Evolutionary conservation across 805 yeast species (phyloP), one percentile per base, ranked within the genome.

Genomic region (Candida peoriensis): DNA sequence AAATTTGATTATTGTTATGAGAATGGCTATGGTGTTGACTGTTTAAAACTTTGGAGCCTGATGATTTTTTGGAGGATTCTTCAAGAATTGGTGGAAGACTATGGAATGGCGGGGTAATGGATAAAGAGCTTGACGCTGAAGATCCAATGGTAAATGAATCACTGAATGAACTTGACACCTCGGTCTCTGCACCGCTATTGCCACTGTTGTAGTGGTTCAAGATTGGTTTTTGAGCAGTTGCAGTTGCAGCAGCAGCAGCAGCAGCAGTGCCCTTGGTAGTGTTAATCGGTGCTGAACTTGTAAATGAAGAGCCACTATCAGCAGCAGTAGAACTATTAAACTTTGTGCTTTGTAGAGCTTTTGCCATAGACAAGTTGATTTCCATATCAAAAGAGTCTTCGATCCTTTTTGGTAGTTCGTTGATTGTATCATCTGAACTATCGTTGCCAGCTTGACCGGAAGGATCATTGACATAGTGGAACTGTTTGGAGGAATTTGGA

Each of bases 341-440:
- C n/a, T n/a, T n/a, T n/a, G n/a, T n/a, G n/a, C n/a, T n/a, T n/a
- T n/a, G n/a, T 16, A 60, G 44, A 2, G 62, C 64, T 32, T 53
- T 56, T 1, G 63, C 63, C 42, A 60, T 46, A 5, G 64, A 57
- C 10, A 58, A 36, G 16, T 57, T 57, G 20, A 59, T 50, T 24
- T 61, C 66, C 18, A 61, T 42, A 35, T 59, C 59, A 34, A 52
- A 52, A 3, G 44, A 32, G 20, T 41, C 42, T 4, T 24, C 28
- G 18, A n/a, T n/a, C n/a, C n/a, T n/a, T n/a, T 15, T 32, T 11
- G 34, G 14, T 6, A 28, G 24, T n/a, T 34, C 46, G 15, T 30
- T 20, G 32, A 34, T 28, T 20, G 39, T 39, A 8, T 39, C 42
- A 33, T 40, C 35, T n/a, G n/a, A n/a, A n/a, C n/a, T n/a, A n/a